Evolutionary conservation across 495 filamentous ascomycete genomes (phyloP), one percentile per base, ranked within the genome.

Genomic region (Penicillium mononematosum): DNA sequence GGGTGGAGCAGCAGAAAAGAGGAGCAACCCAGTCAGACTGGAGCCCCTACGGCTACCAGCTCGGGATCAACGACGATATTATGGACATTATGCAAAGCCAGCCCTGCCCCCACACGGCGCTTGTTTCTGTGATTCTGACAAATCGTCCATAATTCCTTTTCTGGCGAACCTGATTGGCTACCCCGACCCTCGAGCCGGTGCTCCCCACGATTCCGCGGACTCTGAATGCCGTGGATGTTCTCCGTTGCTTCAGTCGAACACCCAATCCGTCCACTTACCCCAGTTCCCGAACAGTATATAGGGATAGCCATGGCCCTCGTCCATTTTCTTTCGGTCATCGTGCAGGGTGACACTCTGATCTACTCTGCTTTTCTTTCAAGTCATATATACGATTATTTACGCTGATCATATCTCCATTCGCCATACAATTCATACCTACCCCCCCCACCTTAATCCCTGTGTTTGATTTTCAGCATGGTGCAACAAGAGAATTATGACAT

Each of bases 401-500:
- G 41, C 10, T 39, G 41, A 38, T 24, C 51, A 39, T 25, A 57
- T 27, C 12, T 27, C 20, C 32, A 34, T 57, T 25, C 38, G 25
- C 27, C n/a, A 44, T 22, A 14, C 32, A 19, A 41, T 31, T 41
- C 46, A 29, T 31, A 60, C 20, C 14, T 57, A 9, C 25, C n/a
- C 19, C 14, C 14, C 36, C 7, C 6, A 9, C 16, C 12, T 17
- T 5, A 27, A 42, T 52, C 10, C 14, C 17, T 20, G 27, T 29
- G 11, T 45, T 39, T 34, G 50, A 39, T 48, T 48, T 54, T 38
- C 68, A 69, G 27, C 36, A 81, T 81, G 78, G 62, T 63, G 29
- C 59, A 73, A 59, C 60, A 74, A 59, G 79, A 83, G 50, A 79
- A 70, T 16, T 86, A 85, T 69, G 87, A 90, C 62, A 83, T 88